Evolutionary conservation across 768 basidiomycete species (phyloP).

Genomic region (Galerina marginata): DNA sequence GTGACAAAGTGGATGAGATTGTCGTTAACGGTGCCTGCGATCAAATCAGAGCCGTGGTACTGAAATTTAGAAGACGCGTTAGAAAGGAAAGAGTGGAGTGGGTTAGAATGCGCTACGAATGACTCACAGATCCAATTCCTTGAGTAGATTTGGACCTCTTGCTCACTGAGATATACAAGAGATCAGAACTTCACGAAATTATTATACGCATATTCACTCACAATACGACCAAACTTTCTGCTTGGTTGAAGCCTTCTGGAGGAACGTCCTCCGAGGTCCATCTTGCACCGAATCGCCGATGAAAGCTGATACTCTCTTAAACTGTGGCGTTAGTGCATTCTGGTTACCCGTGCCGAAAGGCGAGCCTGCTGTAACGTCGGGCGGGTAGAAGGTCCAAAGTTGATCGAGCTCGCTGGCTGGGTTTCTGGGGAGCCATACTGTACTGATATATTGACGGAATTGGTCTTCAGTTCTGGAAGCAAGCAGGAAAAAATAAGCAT

Average conservation of each 20-base stretch:
- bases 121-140: conserved; percentile 48
- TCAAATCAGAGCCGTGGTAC: conserved; percentile 48
- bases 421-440: conserved; percentile 22
- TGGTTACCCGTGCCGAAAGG: conserved; percentile 50
- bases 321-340: conserved; percentile 51
- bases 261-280: conserved; percentile 54
- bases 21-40: conserved; percentile 44
- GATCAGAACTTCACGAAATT: background rate
- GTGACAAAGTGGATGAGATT: conserved; percentile 50
- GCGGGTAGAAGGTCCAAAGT: conserved; percentile 30
- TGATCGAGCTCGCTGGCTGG: conserved; percentile 16
- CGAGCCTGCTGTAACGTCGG: conserved; percentile 46
- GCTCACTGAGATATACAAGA: conserved; percentile 36
- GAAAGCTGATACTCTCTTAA: conserved; percentile 55
- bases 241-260: conserved; percentile 42
- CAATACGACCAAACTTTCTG: conserved; percentile 49
- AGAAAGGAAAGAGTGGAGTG: no score
- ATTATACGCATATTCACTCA: conserved; percentile 28
- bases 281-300: conserved; percentile 57
- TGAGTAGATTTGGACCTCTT: conserved; percentile 44
- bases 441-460: conserved; percentile 25
- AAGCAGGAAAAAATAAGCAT: background rate
- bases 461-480: conserved; percentile 25
- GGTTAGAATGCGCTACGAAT: no score
- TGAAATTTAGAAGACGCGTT: conserved; percentile 16